phyloP scores from a whole-genome alignment of 352 stramenopile species.

The Globisporangium middletonii region DNA sequence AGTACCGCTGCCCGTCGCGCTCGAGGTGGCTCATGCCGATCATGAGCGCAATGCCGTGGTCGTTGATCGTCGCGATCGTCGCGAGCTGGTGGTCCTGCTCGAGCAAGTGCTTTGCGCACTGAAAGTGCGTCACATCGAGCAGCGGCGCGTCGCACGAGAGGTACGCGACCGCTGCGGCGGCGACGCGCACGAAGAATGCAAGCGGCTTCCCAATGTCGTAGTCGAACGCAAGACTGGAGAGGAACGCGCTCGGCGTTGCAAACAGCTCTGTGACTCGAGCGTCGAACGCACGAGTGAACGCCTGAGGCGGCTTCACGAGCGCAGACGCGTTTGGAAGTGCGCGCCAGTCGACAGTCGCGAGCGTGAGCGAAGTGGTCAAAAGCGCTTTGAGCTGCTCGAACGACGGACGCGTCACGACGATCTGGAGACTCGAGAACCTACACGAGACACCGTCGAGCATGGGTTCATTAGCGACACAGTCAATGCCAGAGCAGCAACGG shows the following conservation, averaged over 20 bases:
- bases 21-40: constrained; percentile 79
- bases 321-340: constrained; percentile 5
- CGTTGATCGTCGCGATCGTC: constrained; percentile 53
- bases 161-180: constrained; percentile 39
- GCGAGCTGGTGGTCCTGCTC: constrained; percentile 74
- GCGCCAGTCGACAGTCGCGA: constrained; percentile 30
- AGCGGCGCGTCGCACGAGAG: constrained; percentile 33
- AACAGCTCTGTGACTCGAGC: constrained; percentile 33
- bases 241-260: constrained; percentile 24
- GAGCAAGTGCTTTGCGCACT: constrained; percentile 42
- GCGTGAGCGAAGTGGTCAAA: constrained; percentile 30
- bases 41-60: constrained; percentile 66
- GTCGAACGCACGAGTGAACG: constrained; percentile 41
- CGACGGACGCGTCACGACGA: constrained; percentile 53
- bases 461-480: not conserved
- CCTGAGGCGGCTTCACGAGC: constrained; percentile 12
- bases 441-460: not conserved
- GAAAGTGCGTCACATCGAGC: constrained; percentile 39
- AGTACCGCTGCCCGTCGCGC: constrained; percentile 50
- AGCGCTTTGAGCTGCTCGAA: constrained; percentile 51
- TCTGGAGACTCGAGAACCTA: constrained; percentile 81
- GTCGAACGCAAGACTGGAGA: constrained; percentile 56
- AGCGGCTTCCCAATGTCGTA: constrained; percentile 71
- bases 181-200: constrained; percentile 62
- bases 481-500: not conserved